phyloP scores from a whole-genome alignment of 148 eudicot species.

The Polygonum aviculare region DNA sequence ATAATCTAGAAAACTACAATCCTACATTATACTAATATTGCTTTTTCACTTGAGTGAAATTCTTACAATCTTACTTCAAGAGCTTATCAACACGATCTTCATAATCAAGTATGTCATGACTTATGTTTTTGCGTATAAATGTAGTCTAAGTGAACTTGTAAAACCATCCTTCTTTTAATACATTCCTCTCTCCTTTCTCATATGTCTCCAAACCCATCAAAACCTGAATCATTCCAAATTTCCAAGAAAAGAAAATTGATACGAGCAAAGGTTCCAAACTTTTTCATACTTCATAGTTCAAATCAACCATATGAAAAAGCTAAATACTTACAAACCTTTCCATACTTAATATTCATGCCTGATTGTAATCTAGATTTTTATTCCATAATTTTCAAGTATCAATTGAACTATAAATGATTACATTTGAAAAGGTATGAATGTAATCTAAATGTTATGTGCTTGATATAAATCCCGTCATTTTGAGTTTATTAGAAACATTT shows the following conservation, averaged over 20 bases:
- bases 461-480: too few relatives aligned
- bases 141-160: constrained; percentile 48
- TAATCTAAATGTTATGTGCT: too few relatives aligned
- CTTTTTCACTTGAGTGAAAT: too few relatives aligned
- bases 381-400: constrained; percentile 6
- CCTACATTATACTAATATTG: neutral
- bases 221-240: constrained; percentile 13
- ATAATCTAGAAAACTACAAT: constrained; percentile 4
- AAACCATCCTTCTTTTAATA: constrained; percentile 28
- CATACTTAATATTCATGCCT: too few relatives aligned
- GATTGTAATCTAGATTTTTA: too few relatives aligned
- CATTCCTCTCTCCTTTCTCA: constrained; percentile 37
- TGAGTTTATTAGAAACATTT: neutral
- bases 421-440: constrained; percentile 19
- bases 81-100: neutral
- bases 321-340: neutral
- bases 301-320: neutral
- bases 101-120: constrained; percentile 14
- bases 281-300: neutral
- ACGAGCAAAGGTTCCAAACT: too few relatives aligned
- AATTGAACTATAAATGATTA: constrained; percentile 18
- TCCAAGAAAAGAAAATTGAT: too few relatives aligned
- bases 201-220: constrained; percentile 39
- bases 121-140: constrained; percentile 44
- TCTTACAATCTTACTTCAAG: neutral